Base-by-base conservation (phyloP, 1,139 yeast species). In the Saccharomycopsis hybrid region DNA sequence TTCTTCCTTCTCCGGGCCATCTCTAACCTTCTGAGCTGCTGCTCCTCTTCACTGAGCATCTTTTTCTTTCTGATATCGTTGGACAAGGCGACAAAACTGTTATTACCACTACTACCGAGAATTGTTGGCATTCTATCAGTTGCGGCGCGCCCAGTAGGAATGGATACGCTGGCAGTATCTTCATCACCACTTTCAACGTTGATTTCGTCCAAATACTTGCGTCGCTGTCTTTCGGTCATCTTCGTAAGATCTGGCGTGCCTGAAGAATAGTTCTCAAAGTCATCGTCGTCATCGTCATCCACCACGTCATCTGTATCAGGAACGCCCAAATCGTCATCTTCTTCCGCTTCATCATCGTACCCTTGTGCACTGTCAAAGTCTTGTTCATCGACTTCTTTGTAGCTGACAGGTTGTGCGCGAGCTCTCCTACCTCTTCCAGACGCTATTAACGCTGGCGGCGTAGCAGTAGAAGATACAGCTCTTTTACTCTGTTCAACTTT, bases 1-100 rank as follows among this genome's bases (percentile, higher is more conserved):
- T 92, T 92, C 64, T 85, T 85, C 56, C 98, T 76, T 64, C 90
- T 79, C 58, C 98, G 77, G 0, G 97, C 92, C 60, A 80, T 82
- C 62, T 92, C 98, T 1, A 95, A 90, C 56, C 89, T 81, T 41
- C 89, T 75, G 53, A 88, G 67, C 38, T 87, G 87, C 40, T 81
- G 75, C 65, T 90, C 95, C 62, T 92, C 96, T 53, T 83, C 96
- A 0, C 95, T 83, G 51, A 86, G 74, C 3, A 69, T 69, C 49
- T 71, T 69, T 60, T 76, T 78, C 57, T 72, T 71, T 7, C 56
- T 49, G 4, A 64, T 61, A 36, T 68, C 62, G 62, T 72, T 61
- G 53, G 69, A 58, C 46, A 70, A 56, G 36, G 72, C 60, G 50
- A 67, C 46, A 35, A 65, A 46, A 49, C 56, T 46, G 55, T 43